Base-by-base conservation (phyloP, 106 monocot species). In the Platanthera zijinensis region DNA sequence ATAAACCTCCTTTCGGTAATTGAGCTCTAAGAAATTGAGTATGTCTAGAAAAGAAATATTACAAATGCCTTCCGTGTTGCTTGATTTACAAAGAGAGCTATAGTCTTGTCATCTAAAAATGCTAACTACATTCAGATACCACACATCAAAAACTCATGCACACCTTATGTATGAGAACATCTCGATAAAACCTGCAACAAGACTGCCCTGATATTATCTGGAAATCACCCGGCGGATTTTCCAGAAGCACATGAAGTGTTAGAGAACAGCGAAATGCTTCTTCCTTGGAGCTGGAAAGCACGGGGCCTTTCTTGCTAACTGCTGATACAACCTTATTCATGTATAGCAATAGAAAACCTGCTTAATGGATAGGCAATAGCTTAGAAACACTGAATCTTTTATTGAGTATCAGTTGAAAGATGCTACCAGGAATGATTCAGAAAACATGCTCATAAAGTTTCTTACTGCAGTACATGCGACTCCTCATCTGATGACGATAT, bases 191-290 rank as follows among this genome's bases (percentile, higher is more conserved):
- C 84, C 87, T 6, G 75, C 78, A 61, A 91, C 74, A 80, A 88
- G 15, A 77, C 89, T 80, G 81, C 89, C 75, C 85, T 88, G 57
- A 91, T 81, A 76, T 59, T 85, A 59, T 71, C 81, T 52, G 93
- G 87, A 84, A 91, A 87, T 97, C 93, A 57, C 90, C 97, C 52
- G 94, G 97, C 66, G 94, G 85, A 62, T 88, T 99, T 75, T 94
- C 91, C 78, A 99, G 51, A 64, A 99, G 84, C 52, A 84, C 78
- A 72, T 99, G 88, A 79, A 92, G 87, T 1, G 88, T 94, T 73
- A 88, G 18, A 76, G 87, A 77, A 79, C 64, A 85, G 17, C 91
- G 87, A 71, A 94, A 94, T 21, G 80, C 71, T 70, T 90, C 97
- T 79, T 99, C 97, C 77, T 92, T 99, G 18, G 81, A 84, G 78